Base-by-base conservation (phyloP, 2,329 filamentous ascomycete genomes). In the Magnaporthiopsis rhizophila region DNA sequence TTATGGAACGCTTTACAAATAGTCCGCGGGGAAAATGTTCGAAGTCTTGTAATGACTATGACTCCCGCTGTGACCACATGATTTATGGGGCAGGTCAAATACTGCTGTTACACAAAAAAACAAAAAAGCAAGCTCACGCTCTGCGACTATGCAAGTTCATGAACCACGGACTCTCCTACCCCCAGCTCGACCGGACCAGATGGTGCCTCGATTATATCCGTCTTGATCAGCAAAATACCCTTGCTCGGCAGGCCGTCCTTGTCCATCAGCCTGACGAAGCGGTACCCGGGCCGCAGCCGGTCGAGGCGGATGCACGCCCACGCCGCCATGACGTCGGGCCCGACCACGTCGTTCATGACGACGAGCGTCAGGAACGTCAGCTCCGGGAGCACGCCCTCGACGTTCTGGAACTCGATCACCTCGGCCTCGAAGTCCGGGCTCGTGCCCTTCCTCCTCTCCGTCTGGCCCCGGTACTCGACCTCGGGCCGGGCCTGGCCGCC, bases 241-340 rank as follows among this genome's bases (percentile, higher is more conserved):
- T 63, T 56, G 3, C 85, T 89, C 65, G 85, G 75, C 36, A 81
- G 78, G 0, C 91, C 91, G 66, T 86, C 82, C 30, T 81, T 79
- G 72, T 96, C 88, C 67, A 90, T 81, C 65, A 98, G 77, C 70
- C 88, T 89, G 64, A 98, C 80, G 69, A 97, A 87, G 15, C 92
- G 82, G 69, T 90, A 90, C 0, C 95, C 94, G 45, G 84, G 78
- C 66, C 86, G 86, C 66, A 97, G 75, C 11, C 92, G 84, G 76
- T 97, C 92, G 26, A 98, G 83, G 56, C 92, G 84, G 69, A 96
- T 88, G 72, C 92, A 96, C 2, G 90, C 87, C 95, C 95, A 98
- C 2, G 89, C 92, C 13, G 92, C 89, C 65, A 97, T 76, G 65
- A 89, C 84, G 71, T 98, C 92, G 67, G 83, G 83, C 4, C 88